Evolutionary conservation across 2,329 filamentous ascomycete genomes (phyloP).

Genomic region (Aspergillus texensis): DNA sequence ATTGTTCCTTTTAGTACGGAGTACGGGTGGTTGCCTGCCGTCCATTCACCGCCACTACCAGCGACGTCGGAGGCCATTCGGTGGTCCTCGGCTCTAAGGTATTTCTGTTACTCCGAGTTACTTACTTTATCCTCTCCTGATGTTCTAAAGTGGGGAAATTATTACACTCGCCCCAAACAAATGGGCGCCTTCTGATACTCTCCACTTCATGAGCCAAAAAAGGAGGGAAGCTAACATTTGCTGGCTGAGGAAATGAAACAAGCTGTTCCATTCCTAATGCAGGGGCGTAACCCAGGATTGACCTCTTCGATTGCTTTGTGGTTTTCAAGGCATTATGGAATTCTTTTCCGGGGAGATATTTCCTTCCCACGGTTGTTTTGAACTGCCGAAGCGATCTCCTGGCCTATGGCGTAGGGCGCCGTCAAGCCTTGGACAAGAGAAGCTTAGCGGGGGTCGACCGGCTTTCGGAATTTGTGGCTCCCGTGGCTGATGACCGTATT

Average conservation of each 20-base stretch:
- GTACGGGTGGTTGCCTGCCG: constrained; percentile 5
- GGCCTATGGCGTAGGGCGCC: constrained; percentile 24
- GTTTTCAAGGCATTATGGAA: not conserved
- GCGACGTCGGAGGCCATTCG: not conserved
- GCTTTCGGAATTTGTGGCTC: not conserved
- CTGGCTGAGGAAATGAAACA: constrained; percentile 11
- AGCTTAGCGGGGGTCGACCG: constrained; percentile 24
- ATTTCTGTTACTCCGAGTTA: constrained; percentile 2
- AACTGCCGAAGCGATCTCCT: not conserved
- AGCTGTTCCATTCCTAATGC: not conserved
- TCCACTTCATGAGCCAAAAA: constrained; percentile 3
- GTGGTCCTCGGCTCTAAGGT: not conserved
- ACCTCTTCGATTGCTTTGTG: no score
- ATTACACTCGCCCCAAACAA: constrained; percentile 2
- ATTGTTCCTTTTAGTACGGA: not conserved
- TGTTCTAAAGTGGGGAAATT: not conserved
- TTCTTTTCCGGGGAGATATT: not conserved
- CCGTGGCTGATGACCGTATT: constrained; percentile 8
- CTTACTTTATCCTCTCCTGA: not conserved
- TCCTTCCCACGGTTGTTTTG: not conserved
- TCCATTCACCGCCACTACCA: constrained; percentile 8
- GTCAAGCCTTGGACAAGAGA: constrained; percentile 30
- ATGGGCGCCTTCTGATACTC: not conserved
- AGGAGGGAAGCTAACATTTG: constrained; percentile 1
- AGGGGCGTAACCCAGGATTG: not conserved